Evolutionary conservation across 768 basidiomycete species (phyloP).

Genomic region (Royoungia palumana): DNA sequence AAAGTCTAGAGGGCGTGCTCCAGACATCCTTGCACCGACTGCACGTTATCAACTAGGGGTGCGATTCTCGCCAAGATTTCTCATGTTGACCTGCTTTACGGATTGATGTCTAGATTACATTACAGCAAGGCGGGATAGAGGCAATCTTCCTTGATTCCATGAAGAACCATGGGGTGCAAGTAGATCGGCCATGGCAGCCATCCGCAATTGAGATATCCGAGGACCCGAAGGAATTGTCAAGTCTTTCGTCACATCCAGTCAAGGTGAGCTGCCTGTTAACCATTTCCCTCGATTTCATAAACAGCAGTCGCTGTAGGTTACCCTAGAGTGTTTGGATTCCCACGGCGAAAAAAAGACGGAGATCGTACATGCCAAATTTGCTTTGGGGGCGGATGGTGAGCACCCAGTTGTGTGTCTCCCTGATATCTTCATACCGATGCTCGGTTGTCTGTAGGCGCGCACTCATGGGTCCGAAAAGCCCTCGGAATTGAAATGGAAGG

Average conservation of each 20-base stretch:
- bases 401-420: neutral
- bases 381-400: constrained; percentile 36
- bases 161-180: constrained; percentile 24
- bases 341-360: constrained; percentile 33
- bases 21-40: constrained; percentile 57
- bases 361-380: constrained; percentile 32
- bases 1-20: constrained; percentile 59
- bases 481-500: constrained; percentile 47
- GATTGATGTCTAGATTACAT: constrained; percentile 24
- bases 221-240: constrained; percentile 38
- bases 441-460: constrained; percentile 37
- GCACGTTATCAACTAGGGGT: constrained; percentile 75
- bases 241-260: constrained; percentile 27
- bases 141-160: constrained; percentile 46
- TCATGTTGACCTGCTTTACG: neutral
- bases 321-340: constrained; percentile 18
- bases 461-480: constrained; percentile 53
- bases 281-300: neutral
- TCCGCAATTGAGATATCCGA: constrained; percentile 31
- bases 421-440: neutral
- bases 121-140: constrained; percentile 41
- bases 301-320: constrained; percentile 14
- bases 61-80: neutral
- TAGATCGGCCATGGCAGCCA: constrained; percentile 37
- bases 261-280: constrained; percentile 17